These are phyloP conservation scores for Tylopilus sp. DNA, from an alignment of 768 basidiomycete genomes.

Conservation along the genomic window DNA sequence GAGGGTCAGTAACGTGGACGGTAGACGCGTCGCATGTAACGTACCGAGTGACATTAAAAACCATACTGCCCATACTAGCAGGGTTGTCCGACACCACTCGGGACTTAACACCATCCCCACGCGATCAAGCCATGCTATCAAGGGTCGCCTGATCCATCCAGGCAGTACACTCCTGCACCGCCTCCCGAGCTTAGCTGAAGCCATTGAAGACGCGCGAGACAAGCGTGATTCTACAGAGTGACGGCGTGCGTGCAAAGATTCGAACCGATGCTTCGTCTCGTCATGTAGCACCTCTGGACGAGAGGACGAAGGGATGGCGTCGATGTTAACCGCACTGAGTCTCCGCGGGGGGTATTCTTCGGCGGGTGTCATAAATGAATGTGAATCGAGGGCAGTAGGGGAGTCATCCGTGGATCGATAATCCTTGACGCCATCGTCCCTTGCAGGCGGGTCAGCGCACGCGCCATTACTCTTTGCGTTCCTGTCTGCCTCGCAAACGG, in stretches of 20 bases:
- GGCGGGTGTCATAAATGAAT: conserved; percentile 20
- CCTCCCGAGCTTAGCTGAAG: conserved; percentile 37
- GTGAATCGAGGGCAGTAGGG: conserved; percentile 28
- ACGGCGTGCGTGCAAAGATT: background rate
- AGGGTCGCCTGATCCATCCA: conserved; percentile 50
- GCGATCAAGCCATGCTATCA: conserved; percentile 67
- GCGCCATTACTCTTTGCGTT: background rate
- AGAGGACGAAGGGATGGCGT: conserved; percentile 25
- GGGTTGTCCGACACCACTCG: conserved; percentile 72
- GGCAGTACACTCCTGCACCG: conserved; percentile 46
- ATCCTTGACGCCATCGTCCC: conserved; percentile 21
- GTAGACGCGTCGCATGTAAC: conserved; percentile 17
- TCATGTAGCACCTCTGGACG: conserved; percentile 4
- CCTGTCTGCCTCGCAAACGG: conserved; percentile 15
- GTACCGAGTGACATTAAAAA: conserved; percentile 70
- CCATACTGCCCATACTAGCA: conserved; percentile 81
- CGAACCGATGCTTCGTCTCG: conserved; percentile 16
- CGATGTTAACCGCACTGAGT: conserved; percentile 26
- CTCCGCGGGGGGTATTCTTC: conserved; percentile 26
- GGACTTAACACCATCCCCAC: conserved; percentile 68
- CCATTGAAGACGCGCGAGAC: conserved; percentile 38
- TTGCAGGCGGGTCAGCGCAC: conserved; percentile 3
- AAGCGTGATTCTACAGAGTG: conserved; percentile 8
- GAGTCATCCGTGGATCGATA: conserved; percentile 31
- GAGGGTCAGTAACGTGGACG: background rate